Conservation (phyloP, 345 rosid genomes). For the Salix brachista region DNA sequence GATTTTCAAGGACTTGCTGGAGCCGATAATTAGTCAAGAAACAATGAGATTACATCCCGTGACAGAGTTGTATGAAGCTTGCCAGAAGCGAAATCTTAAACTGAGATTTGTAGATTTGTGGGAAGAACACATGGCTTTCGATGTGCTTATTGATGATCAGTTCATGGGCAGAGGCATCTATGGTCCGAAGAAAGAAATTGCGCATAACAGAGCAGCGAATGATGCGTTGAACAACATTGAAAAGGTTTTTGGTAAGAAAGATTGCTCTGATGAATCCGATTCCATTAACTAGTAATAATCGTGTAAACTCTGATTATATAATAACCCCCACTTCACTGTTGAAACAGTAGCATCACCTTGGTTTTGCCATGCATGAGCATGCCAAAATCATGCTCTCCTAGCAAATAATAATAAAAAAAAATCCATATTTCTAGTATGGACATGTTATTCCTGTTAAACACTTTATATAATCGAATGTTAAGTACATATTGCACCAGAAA, state of each 20-base stretch:
- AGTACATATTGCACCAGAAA: too few relatives aligned
- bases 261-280: not conserved
- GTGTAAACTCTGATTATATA: too few relatives aligned
- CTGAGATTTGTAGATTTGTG: constrained; percentile 44
- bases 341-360: too few relatives aligned
- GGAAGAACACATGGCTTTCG: constrained; percentile 28
- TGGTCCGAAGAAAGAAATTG: constrained; percentile 48
- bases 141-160: constrained; percentile 36
- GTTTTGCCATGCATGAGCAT: too few relatives aligned
- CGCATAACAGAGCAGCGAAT: constrained; percentile 55
- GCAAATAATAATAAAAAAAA: too few relatives aligned
- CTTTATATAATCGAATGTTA: too few relatives aligned
- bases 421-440: too few relatives aligned
- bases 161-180: constrained; percentile 39
- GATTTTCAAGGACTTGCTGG: constrained; percentile 52
- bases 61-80: constrained; percentile 44
- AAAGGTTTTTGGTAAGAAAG: not conserved
- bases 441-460: too few relatives aligned
- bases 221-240: constrained; percentile 46
- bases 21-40: constrained; percentile 45
- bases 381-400: too few relatives aligned
- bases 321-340: too few relatives aligned
- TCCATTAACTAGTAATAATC: too few relatives aligned
- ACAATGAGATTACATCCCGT: constrained; percentile 42
- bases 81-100: constrained; percentile 52